phyloP scores from a whole-genome alignment of 257 asterid genomes.

The Solanum etuberosum region DNA sequence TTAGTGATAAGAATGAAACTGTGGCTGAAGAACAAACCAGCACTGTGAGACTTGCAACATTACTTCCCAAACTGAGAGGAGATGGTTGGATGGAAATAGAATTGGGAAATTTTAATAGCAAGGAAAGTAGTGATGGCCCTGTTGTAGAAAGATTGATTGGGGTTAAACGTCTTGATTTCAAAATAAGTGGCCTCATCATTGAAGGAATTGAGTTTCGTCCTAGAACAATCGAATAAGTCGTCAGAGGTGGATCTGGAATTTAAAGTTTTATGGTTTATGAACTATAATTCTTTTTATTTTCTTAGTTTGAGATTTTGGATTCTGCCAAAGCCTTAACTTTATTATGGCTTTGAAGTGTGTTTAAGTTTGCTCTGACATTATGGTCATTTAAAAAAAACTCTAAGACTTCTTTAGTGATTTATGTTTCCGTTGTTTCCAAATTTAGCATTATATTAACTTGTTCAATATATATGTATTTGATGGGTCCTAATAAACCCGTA shows the following conservation, averaged over 20 bases:
- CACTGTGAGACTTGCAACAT: background rate
- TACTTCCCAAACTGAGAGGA: background rate
- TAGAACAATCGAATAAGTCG: background rate
- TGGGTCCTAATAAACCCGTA: background rate
- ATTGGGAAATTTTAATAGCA: slow-evolving; percentile 11
- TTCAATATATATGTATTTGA: background rate
- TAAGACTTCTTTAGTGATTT: background rate
- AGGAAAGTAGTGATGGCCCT: background rate
- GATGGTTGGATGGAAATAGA: slow-evolving; percentile 56
- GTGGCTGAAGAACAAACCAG: background rate
- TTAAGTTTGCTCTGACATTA: background rate
- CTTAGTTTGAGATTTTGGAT: background rate
- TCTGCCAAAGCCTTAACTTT: background rate
- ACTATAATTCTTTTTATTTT: background rate
- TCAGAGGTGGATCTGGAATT: background rate
- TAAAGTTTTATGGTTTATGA: background rate
- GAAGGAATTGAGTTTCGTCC: background rate
- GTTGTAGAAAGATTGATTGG: background rate
- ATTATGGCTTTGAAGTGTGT: slow-evolving; percentile 7
- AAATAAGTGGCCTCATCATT: too few species aligned
- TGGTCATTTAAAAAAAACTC: background rate
- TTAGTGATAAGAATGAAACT: background rate
- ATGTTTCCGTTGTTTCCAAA: background rate
- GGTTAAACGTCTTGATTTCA: too few species aligned
- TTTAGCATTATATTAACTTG: background rate